Percentiles rank a stretch among this genome's conserved stretches.
phyloP scores from a whole-genome alignment of 163 green algal species.

The Scenedesmus sp. region DNA sequence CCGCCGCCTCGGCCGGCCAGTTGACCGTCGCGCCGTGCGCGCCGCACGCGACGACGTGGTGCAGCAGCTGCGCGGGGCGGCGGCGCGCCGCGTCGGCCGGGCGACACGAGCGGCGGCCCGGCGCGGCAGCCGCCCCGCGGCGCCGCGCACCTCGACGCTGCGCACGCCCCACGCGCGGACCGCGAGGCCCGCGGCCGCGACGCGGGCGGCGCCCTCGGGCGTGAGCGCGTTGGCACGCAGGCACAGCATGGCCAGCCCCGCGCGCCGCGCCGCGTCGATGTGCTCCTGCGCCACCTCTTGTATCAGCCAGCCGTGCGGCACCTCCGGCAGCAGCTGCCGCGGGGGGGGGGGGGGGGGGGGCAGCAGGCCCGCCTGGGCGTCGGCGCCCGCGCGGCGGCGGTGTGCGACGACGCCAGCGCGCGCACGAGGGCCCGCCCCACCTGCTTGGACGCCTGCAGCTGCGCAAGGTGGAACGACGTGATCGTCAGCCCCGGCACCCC shows the following conservation, averaged over 20 bases:
- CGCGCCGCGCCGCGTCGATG: conserved; percentile 7
- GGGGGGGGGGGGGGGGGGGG: no score
- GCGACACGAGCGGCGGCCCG: no score
- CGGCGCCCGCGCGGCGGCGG: no score
- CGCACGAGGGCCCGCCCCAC: conserved; percentile 4
- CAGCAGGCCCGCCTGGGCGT: no score
- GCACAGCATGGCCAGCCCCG: conserved; percentile 49
- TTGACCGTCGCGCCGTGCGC: conserved; percentile 56
- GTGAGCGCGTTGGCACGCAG: conserved; percentile 55
- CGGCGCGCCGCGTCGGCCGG: no score
- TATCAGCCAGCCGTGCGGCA: conserved; percentile 59
- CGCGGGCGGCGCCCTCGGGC: background rate
- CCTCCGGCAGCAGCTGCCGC: conserved; percentile 48
- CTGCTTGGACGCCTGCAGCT: conserved; percentile 47
- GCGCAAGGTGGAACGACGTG: conserved; percentile 61
- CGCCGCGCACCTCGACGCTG: conserved; percentile 46
- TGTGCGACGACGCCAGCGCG: no score
- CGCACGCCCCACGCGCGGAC: conserved; percentile 59
- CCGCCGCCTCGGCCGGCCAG: conserved; percentile 46
- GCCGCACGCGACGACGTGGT: conserved; percentile 40
- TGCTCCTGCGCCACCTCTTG: conserved; percentile 49
- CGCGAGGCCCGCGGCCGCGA: conserved; percentile 25
- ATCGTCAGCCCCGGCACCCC: conserved; percentile 57
- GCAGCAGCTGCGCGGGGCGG: conserved; percentile 45
- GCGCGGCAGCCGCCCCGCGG: no score